Base-by-base conservation (phyloP, 345 rosid genomes). In the Geranium rotundifolium region DNA sequence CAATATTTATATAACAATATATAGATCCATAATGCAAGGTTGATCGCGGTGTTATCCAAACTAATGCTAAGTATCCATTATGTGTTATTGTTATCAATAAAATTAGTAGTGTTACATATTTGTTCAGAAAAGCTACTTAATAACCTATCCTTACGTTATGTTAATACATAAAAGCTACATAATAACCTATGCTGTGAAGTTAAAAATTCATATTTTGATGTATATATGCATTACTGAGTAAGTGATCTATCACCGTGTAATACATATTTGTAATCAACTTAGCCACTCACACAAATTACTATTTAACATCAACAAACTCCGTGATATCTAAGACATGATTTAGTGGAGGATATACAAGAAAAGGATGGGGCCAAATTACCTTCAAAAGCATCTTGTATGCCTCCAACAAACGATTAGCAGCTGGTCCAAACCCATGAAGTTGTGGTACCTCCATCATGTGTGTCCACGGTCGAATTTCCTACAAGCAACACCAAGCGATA, bases 371-470 rank as follows among this genome's bases (percentile, higher is more conserved):
- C 52, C 16, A 46, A 46, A 9, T 16, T 79, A 90, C 97, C 97
- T 90, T 86, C 76, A 88, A 72, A 77, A 95, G 95, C 96, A 90
- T 86, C 76, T 95, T 88, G 77, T 90, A 95, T 63, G 99, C 99
- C 76, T 90, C 99, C 67, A 95, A 71, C 80, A 95, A 81, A 68
- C 95, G 91, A 71, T 90, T 86, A 65, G 99, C 97, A 57, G 99
- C 99, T 37, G 95, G 95, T 49, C 97, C 97, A 75, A 90, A 88
- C 27, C 97, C 99, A 84, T 95, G 97, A 75, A 90, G 97, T 65
- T 95, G 99, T 49, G 96, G 99, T 63, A 90, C 97, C 78, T 95
- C 99, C 96, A 95, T 95, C 97, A 90, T 95, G 71, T 95, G 97
- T 7, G 96, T 93, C 99, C 99, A 93, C 29, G 95, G 99, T 29